A percentile compares a stretch with the other conserved stretches of the same genome.
phyloP scores from a whole-genome alignment of 1,139 yeast genomes.

The Protomyces inouyei region DNA sequence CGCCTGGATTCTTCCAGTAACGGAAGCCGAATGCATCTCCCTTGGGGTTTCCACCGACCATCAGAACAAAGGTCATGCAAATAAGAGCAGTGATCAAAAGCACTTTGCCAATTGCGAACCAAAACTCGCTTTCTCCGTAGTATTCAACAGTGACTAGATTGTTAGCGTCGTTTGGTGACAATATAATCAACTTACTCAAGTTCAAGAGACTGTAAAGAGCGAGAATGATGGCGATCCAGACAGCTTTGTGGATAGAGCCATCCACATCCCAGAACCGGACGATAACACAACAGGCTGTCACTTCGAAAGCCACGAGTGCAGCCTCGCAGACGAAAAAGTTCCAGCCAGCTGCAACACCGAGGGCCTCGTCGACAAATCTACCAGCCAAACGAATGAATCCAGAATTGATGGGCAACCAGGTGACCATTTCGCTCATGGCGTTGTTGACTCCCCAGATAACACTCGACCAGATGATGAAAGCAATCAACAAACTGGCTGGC shows the following conservation, averaged over 20 bases:
- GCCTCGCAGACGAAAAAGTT: conserved; percentile 87
- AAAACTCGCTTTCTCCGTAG: conserved; percentile 65
- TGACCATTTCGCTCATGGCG: conserved; percentile 81
- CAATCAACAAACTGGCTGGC: conserved; percentile 72
- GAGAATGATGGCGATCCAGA: conserved; percentile 24
- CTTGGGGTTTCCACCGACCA: conserved; percentile 62
- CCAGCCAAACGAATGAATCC: conserved; percentile 51
- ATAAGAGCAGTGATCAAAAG: conserved; percentile 68
- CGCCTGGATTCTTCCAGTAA: conserved; percentile 88
- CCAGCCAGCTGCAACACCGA: conserved; percentile 79
- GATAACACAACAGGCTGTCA: conserved; percentile 76
- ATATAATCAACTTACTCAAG: conserved; percentile 42
- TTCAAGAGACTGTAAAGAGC: conserved; percentile 38
- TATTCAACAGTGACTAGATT: conserved; percentile 43
- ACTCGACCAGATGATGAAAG: conserved; percentile 62
- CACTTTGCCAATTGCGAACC: conserved; percentile 64
- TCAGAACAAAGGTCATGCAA: conserved; percentile 61
- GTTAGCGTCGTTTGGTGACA: conserved; percentile 46
- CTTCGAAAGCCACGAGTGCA: conserved; percentile 73
- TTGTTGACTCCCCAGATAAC: conserved; percentile 68
- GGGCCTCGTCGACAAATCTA: conserved; percentile 36
- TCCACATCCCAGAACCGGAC: conserved; percentile 58
- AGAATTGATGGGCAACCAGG: conserved; percentile 73
- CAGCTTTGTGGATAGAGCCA: conserved; percentile 19
- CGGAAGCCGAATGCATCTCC: conserved; percentile 51